phyloP scores from a whole-genome alignment of 2,329 filamentous ascomycete species.

The Diaporthe amygdali region DNA sequence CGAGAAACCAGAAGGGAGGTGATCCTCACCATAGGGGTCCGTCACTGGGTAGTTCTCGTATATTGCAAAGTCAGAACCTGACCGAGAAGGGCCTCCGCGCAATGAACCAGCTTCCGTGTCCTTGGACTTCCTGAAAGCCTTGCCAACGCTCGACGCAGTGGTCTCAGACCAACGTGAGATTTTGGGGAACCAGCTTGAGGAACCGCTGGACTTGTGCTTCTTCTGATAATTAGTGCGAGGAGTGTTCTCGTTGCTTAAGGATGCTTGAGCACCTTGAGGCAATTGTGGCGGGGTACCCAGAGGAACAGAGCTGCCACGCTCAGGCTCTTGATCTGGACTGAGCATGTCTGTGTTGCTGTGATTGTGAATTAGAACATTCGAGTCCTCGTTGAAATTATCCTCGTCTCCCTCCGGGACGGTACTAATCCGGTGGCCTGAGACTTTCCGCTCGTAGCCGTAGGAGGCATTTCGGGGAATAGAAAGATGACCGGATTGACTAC shows the following conservation, averaged over 20 bases:
- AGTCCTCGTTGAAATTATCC: slow-evolving; percentile 50
- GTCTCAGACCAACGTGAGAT: slow-evolving; percentile 98
- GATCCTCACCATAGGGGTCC: slow-evolving; percentile 64
- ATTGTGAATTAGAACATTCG: slow-evolving; percentile 22
- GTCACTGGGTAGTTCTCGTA: slow-evolving; percentile 67
- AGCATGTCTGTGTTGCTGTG: slow-evolving; percentile 58
- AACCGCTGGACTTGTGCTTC: slow-evolving; percentile 88
- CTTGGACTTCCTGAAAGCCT: slow-evolving; percentile 74
- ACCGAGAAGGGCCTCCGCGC: slow-evolving; percentile 67
- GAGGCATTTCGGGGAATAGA: slow-evolving; percentile 61
- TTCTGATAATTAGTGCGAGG: slow-evolving; percentile 77
- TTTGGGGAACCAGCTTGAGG: slow-evolving; percentile 82
- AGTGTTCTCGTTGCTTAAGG: slow-evolving; percentile 80
- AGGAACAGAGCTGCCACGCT: slow-evolving; percentile 59
- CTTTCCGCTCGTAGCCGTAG: slow-evolving; percentile 57
- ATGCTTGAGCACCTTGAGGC: slow-evolving; percentile 41
- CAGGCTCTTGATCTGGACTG: slow-evolving; percentile 63
- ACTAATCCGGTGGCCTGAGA: slow-evolving; percentile 83
- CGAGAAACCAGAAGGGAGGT: slow-evolving; percentile 62
- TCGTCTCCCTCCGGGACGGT: slow-evolving; percentile 84
- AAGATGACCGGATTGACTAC: slow-evolving; percentile 78
- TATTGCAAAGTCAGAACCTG: slow-evolving; percentile 74
- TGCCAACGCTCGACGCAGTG: slow-evolving; percentile 84
- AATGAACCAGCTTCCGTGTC: slow-evolving; percentile 64
- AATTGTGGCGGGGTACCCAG: slow-evolving; percentile 65